Conservation (phyloP, 495 filamentous ascomycete genomes). For the Aspergillus coremiiformis region DNA sequence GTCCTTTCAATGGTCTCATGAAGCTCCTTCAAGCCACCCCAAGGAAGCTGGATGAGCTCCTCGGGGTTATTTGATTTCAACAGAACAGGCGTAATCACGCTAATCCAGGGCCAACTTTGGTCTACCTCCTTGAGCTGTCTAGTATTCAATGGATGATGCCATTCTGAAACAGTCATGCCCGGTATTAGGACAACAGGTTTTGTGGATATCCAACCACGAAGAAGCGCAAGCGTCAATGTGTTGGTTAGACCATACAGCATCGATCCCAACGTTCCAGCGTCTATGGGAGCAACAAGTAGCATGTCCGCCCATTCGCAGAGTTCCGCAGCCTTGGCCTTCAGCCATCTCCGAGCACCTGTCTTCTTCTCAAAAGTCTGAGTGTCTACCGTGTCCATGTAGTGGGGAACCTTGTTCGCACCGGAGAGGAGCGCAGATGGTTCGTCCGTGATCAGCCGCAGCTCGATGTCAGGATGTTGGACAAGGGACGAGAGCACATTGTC, state of each 20-base stretch:
- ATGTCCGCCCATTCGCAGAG: slow-evolving; percentile 84
- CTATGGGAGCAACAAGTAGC: slow-evolving; percentile 73
- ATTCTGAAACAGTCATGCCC: slow-evolving; percentile 74
- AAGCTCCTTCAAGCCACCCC: slow-evolving; percentile 60
- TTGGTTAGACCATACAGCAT: slow-evolving; percentile 77
- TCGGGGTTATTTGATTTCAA: slow-evolving; percentile 58
- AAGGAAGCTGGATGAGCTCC: slow-evolving; percentile 46
- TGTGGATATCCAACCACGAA: slow-evolving; percentile 74
- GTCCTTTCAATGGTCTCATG: slow-evolving; percentile 56
- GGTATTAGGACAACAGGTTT: slow-evolving; percentile 78
- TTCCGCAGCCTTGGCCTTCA: slow-evolving; percentile 54
- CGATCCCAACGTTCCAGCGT: slow-evolving; percentile 69
- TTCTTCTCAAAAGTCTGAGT: slow-evolving; percentile 42
- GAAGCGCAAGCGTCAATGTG: slow-evolving; percentile 62
- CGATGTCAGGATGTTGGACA: slow-evolving; percentile 34
- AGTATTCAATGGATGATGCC: slow-evolving; percentile 78
- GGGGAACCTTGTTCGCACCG: slow-evolving; percentile 37
- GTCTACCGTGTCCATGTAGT: slow-evolving; percentile 44
- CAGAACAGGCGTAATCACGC: slow-evolving; percentile 60
- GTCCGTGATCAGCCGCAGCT: slow-evolving; percentile 41
- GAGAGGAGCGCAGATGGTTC: slow-evolving; percentile 40
- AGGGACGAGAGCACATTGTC: slow-evolving; percentile 35
- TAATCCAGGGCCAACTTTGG: slow-evolving; percentile 75
- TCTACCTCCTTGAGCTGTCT: slow-evolving; percentile 74
- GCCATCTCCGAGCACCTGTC: slow-evolving; percentile 39